Conservation (phyloP, 2,329 filamentous ascomycete species). For the Clarireedia homoeocarpa region DNA sequence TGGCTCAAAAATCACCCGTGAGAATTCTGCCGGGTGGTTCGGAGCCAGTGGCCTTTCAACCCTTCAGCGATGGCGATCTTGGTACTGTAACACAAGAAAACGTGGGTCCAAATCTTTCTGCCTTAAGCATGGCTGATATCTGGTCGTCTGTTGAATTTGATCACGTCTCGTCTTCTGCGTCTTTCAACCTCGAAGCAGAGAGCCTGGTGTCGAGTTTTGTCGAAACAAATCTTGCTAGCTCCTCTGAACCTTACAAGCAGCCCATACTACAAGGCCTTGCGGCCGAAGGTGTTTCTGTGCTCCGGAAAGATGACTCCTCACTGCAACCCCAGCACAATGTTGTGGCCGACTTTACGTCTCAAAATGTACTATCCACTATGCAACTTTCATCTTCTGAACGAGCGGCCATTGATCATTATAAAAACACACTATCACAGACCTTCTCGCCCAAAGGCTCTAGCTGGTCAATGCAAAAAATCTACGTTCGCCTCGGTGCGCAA, state of each 20-base stretch:
- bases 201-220: not conserved
- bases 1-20: not conserved
- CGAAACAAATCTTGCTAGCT: not conserved
- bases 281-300: not conserved
- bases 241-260: not conserved
- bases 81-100: not conserved
- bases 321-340: not conserved
- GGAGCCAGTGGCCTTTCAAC: not conserved
- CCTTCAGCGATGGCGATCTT: not conserved
- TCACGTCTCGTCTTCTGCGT: not conserved
- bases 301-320: not conserved
- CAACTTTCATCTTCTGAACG: not conserved
- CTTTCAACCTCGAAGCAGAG: not conserved
- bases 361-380: not conserved
- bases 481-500: not conserved
- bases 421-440: not conserved
- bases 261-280: not conserved
- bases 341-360: not conserved
- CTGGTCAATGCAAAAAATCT: slow-evolving; percentile 3
- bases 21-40: not conserved
- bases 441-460: not conserved
- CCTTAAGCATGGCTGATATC: not conserved
- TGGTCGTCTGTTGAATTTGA: not conserved
- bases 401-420: not conserved
- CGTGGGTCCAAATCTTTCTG: not conserved